phyloP scores from a whole-genome alignment of 2,329 filamentous ascomycete genomes.

The Fusarium pseudoanthophilum region DNA sequence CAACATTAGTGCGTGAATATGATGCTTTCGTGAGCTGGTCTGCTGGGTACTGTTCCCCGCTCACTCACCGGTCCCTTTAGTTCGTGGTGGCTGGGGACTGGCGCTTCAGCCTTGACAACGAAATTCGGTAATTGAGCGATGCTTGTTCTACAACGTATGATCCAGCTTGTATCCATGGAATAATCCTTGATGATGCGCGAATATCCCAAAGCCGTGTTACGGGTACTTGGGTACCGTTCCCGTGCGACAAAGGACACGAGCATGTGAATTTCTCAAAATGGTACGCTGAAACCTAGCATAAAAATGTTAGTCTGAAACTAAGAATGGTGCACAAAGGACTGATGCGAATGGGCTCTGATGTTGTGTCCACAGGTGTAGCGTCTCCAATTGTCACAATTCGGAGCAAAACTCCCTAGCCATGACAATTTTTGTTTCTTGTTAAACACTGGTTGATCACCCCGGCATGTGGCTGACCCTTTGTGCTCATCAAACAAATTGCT shows the following conservation, averaged over 20 bases:
- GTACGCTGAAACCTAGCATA: neutral
- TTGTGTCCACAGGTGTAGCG: neutral
- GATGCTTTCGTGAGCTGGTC: neutral
- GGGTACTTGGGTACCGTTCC: neutral
- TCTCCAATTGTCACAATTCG: neutral
- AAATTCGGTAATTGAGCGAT: neutral
- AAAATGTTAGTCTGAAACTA: neutral
- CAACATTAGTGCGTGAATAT: slow-evolving; percentile 4
- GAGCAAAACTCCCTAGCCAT: neutral
- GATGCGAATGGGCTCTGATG: neutral
- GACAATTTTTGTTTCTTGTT: neutral
- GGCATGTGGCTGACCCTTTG: slow-evolving; percentile 5
- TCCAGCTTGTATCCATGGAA: neutral
- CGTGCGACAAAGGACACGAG: neutral
- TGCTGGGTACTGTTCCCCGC: neutral
- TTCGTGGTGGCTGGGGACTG: slow-evolving; percentile 8
- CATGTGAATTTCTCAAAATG: neutral
- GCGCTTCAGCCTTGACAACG: slow-evolving; percentile 4
- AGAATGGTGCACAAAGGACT: neutral
- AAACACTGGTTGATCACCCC: neutral
- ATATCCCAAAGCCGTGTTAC: neutral
- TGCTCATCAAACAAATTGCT: slow-evolving; percentile 6
- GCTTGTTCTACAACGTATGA: neutral
- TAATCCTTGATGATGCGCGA: slow-evolving; percentile 5
- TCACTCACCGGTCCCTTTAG: slow-evolving; percentile 9